A percentile compares a stretch with the other conserved stretches of the same genome.
These are phyloP conservation scores for Pseudonitzschia delicatissima DNA, from an alignment of 108 stramenopile genomes.

Conservation along the genomic window DNA sequence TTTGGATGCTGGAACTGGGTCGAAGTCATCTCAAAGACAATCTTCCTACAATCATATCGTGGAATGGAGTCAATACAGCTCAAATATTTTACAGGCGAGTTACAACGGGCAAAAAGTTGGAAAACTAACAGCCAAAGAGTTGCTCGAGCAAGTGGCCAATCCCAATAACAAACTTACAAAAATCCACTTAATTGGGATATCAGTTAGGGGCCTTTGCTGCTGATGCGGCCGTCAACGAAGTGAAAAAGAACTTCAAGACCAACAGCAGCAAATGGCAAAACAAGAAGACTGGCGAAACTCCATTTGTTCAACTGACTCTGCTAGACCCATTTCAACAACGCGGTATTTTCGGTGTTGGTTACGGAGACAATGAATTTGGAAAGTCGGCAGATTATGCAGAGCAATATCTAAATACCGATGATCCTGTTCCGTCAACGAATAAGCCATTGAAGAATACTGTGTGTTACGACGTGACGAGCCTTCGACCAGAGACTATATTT, in stretches of 20 bases:
- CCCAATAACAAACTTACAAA: conserved; percentile 5
- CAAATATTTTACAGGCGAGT: conserved; percentile 33
- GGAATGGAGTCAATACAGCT: conserved; percentile 31
- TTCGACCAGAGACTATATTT: conserved; percentile 32
- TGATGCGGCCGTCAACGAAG: conserved; percentile 10
- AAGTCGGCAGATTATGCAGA: conserved; percentile 32
- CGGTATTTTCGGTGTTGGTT: conserved; percentile 29
- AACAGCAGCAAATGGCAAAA: neutral
- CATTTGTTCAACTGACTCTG: conserved; percentile 33
- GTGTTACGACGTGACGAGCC: conserved; percentile 27
- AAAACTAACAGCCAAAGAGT: conserved; percentile 5
- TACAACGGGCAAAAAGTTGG: conserved; percentile 27
- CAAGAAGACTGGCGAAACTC: neutral
- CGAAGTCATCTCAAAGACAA: neutral
- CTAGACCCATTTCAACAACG: conserved; percentile 33
- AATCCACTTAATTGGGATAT: conserved; percentile 35
- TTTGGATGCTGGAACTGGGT: neutral
- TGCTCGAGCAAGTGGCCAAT: neutral
- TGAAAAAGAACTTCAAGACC: neutral
- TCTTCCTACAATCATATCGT: conserved; percentile 16
- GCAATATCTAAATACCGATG: conserved; percentile 38
- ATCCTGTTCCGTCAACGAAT: conserved; percentile 37
- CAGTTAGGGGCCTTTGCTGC: conserved; percentile 36
- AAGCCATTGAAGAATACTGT: conserved; percentile 14
- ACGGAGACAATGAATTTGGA: conserved; percentile 23